Base-by-base conservation (phyloP, 1,139 yeast genomes). In the Lodderomyces parapsilosis region DNA sequence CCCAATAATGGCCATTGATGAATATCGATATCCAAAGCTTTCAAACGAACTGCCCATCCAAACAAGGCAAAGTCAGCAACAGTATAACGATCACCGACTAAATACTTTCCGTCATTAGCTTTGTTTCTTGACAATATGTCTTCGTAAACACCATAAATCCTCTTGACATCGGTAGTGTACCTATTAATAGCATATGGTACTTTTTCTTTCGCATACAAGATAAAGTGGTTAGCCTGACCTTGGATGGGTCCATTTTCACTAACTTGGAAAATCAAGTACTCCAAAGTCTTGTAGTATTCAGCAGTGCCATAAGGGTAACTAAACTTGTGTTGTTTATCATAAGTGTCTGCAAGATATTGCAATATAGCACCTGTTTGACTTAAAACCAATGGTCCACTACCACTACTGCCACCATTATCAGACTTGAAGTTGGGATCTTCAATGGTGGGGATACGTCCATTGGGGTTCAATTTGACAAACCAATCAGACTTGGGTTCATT, bases 191-290 rank as follows among this genome's bases (percentile, higher is more conserved):
- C 86, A 51, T 76, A 78, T 24, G 71, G 78, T 35, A 76, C 57
- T 52, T 77, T 69, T 44, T 72, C 83, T 0, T 64, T 59, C 3
- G 83, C 79, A 52, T 43, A 70, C 2, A 54, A 32, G 4, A 44
- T 41, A 56, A 79, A 81, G 56, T 76, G 81, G 49, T 62, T 60
- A 31, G 76, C 78, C 54, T 80, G 84, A 9, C 86, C 85, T 50
- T 74, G 80, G 72, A 76, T 76, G 44, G 86, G 85, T 19, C 84
- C 82, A 40, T 77, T 62, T 6, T 83, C 83, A 0, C 82, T 78
- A 60, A 77, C 71, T 57, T 78, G 84, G 66, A 78, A 81, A 41
- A 70, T 66, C 14, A 75, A 49, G 71, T 81, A 69, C 47, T 79
- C 81, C 47, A 76, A 54, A 52, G 73, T 70, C 49, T 71, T 74